Conservation (phyloP, 1,284 basidiomycete species). For the Neolentinus lepideus region DNA sequence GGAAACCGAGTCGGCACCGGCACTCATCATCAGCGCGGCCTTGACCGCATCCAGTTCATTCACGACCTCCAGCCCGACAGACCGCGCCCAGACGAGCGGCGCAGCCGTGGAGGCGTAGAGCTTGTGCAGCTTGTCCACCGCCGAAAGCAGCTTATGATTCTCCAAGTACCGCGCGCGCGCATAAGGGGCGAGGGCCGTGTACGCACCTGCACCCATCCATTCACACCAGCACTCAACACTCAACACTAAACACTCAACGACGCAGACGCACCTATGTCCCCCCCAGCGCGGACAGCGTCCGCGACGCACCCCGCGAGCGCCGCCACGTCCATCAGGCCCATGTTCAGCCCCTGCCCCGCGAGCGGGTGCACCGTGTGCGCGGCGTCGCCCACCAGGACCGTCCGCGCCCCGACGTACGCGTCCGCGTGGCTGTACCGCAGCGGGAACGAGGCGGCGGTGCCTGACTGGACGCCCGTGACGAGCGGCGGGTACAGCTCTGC, state of each 20-base stretch:
- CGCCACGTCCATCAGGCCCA: conserved; percentile 85
- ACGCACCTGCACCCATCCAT: conserved; percentile 71
- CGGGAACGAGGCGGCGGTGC: conserved; percentile 88
- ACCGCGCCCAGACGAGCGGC: conserved; percentile 80
- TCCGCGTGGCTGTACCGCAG: conserved; percentile 86
- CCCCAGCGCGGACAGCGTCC: conserved; percentile 49
- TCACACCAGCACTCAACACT: not conserved
- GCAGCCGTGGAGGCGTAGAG: conserved; percentile 64
- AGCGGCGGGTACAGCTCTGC: conserved; percentile 68
- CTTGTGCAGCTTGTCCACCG: conserved; percentile 85
- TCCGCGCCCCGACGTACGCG: conserved; percentile 74
- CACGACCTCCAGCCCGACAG: conserved; percentile 82
- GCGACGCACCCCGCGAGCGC: conserved; percentile 61
- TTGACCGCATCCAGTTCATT: conserved; percentile 86
- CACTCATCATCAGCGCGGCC: conserved; percentile 74
- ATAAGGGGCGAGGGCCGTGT: conserved; percentile 72
- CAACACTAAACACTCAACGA: not conserved
- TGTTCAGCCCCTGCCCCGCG: conserved; percentile 95
- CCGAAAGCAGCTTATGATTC: conserved; percentile 81
- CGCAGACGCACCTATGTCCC: conserved; percentile 66
- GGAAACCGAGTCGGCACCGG: conserved; percentile 39
- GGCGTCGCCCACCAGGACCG: conserved; percentile 91
- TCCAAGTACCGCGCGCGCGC: conserved; percentile 74
- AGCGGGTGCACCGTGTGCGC: conserved; percentile 95
- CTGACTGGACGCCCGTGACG: conserved; percentile 64